Conservation (phyloP, 257 asterid species). For the Solanum chaucha region DNA sequence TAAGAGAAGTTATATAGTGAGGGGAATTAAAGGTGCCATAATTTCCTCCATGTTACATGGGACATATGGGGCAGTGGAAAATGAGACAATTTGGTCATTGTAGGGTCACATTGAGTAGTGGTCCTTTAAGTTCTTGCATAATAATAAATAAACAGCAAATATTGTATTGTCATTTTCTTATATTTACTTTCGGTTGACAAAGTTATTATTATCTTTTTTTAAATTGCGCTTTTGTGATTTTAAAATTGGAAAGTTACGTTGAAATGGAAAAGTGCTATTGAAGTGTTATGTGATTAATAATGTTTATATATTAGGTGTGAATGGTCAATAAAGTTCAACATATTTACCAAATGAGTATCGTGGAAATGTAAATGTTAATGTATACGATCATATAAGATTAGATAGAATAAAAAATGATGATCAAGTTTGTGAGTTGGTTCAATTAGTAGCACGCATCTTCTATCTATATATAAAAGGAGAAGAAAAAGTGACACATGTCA, state of each 20-base stretch:
- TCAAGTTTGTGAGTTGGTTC: not conserved
- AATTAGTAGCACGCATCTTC: not conserved
- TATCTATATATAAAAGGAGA: too few relatives aligned
- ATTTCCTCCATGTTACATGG: constrained; percentile 71
- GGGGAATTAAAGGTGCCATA: constrained; percentile 32
- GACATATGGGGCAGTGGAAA: constrained; percentile 51
- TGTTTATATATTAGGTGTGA: not conserved
- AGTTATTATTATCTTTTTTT: not conserved
- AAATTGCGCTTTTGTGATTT: not conserved
- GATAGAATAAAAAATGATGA: not conserved
- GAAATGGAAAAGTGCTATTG: not conserved
- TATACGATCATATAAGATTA: not conserved
- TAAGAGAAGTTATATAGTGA: constrained; percentile 17
- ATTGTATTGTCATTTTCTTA: not conserved
- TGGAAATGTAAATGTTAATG: not conserved
- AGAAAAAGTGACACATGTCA: too few relatives aligned
- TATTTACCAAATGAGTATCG: not conserved
- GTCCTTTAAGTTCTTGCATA: not conserved
- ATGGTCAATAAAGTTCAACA: not conserved
- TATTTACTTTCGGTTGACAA: not conserved
- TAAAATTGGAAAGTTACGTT: not conserved
- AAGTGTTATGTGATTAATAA: not conserved
- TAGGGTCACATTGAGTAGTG: constrained; percentile 4
- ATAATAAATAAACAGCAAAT: not conserved
- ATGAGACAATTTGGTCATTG: constrained; percentile 40